A percentile compares a stretch with the other conserved stretches of the same genome.
These are phyloP conservation scores for Draba incana DNA, from an alignment of 345 rosid species.

Conservation along the genomic window DNA sequence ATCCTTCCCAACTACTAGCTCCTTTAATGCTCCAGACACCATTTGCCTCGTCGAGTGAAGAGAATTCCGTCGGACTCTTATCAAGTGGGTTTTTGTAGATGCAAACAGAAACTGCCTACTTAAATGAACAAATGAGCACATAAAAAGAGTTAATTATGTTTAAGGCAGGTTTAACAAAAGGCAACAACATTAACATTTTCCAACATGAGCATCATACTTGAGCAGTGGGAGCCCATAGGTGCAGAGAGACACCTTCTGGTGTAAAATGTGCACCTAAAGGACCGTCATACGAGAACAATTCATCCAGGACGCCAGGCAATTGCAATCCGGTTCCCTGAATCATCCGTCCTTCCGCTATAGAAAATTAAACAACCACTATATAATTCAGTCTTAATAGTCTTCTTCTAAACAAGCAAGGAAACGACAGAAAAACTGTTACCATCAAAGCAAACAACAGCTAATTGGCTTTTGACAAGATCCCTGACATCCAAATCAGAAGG, in stretches of 20 bases:
- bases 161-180: neutral
- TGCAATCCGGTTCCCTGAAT: slow-evolving; percentile 76
- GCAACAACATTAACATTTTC: neutral
- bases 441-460: slow-evolving; percentile 64
- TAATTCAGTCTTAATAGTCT: slow-evolving; percentile 3
- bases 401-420: slow-evolving; percentile 7
- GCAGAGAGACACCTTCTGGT: slow-evolving; percentile 56
- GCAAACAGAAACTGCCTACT: slow-evolving; percentile 64
- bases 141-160: slow-evolving; percentile 22
- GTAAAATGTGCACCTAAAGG: slow-evolving; percentile 82
- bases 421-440: slow-evolving; percentile 46
- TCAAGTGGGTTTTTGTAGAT: slow-evolving; percentile 56
- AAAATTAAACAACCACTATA: slow-evolving; percentile 10
- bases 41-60: slow-evolving; percentile 56
- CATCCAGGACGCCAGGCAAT: slow-evolving; percentile 83
- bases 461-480: slow-evolving; percentile 74
- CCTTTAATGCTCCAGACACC: slow-evolving; percentile 81
- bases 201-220: slow-evolving; percentile 53
- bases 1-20: slow-evolving; percentile 79
- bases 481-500: slow-evolving; percentile 55
- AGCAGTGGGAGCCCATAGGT: slow-evolving; percentile 95
- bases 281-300: slow-evolving; percentile 79
- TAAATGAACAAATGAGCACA: slow-evolving; percentile 41
- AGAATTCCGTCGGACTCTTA: slow-evolving; percentile 54
- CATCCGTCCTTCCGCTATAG: slow-evolving; percentile 63